phyloP scores from a whole-genome alignment of 176 grass and related monocot species.

The Phoenix roebelenii region DNA sequence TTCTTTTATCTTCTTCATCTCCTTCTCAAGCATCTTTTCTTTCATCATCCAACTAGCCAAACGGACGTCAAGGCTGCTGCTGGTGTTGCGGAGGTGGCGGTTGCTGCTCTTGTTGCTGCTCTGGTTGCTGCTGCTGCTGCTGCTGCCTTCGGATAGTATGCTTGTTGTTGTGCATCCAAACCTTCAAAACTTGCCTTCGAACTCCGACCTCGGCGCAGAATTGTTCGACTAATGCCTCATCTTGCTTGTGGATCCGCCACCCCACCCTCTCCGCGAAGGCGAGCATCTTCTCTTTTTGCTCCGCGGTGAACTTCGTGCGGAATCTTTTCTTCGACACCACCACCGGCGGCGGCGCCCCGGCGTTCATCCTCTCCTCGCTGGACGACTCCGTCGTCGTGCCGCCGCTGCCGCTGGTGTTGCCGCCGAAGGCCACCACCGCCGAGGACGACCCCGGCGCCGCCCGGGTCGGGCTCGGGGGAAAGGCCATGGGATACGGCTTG shows the following conservation, averaged over 20 bases:
- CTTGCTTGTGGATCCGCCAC: constrained; percentile 58
- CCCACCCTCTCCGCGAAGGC: constrained; percentile 61
- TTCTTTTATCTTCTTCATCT: no score
- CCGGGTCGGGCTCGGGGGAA: background rate
- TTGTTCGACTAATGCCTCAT: constrained; percentile 43
- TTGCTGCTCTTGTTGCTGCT: constrained; percentile 8
- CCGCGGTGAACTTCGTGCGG: constrained; percentile 58
- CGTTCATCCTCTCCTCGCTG: constrained; percentile 35
- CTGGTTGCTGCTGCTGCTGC: constrained; percentile 6
- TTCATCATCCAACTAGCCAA: no score
- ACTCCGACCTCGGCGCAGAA: constrained; percentile 47
- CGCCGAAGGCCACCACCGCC: constrained; percentile 12
- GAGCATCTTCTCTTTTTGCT: constrained; percentile 72
- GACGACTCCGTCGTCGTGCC: constrained; percentile 59
- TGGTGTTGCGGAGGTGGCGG: constrained; percentile 19
- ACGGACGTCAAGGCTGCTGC: constrained; percentile 19
- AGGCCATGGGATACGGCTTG: no score
- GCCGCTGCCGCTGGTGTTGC: constrained; percentile 44
- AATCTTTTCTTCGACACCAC: constrained; percentile 37
- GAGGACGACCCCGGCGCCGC: constrained; percentile 10
- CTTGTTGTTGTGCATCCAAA: constrained; percentile 15
- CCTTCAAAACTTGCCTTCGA: constrained; percentile 28
- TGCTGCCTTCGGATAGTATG: constrained; percentile 25
- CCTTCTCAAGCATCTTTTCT: no score
- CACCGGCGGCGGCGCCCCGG: background rate